Conservation (phyloP, 805 yeast genomes). For the Kluyveromyces dobzhanskii region DNA sequence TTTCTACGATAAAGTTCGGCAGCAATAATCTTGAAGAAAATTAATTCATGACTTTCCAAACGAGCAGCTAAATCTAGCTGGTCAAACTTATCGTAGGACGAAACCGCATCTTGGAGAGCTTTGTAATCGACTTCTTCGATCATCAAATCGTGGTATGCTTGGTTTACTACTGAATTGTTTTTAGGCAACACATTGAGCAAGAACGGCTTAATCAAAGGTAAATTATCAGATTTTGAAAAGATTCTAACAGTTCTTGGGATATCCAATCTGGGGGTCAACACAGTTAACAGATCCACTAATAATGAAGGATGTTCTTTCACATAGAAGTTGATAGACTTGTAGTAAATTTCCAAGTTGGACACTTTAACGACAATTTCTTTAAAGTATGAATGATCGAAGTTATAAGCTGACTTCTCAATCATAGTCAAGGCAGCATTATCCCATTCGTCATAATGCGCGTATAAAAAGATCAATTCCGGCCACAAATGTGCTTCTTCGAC, state of each 20-base stretch:
- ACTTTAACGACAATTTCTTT: conserved; percentile 93
- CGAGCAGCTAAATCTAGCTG: conserved; percentile 86
- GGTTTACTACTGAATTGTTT: conserved; percentile 85
- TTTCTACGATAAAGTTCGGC: conserved; percentile 90
- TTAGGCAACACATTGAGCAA: conserved; percentile 83
- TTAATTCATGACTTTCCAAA: conserved; percentile 81
- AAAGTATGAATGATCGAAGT: conserved; percentile 89
- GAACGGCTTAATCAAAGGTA: conserved; percentile 94
- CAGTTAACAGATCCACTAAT: conserved; percentile 77
- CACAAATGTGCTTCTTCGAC: conserved; percentile 91
- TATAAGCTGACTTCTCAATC: conserved; percentile 90
- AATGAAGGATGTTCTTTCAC: conserved; percentile 86
- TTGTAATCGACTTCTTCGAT: conserved; percentile 96
- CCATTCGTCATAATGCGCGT: conserved; percentile 98
- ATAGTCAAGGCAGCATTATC: conserved; percentile 95
- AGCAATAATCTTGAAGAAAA: conserved; percentile 94
- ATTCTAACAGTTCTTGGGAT: conserved; percentile 90
- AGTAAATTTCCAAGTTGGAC: conserved; percentile 91
- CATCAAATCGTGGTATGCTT: conserved; percentile 89
- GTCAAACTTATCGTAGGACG: conserved; percentile 84
- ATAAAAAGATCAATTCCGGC: conserved; percentile 92
- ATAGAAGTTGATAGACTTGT: conserved; percentile 94
- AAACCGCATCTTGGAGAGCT: conserved; percentile 79
- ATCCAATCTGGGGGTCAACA: conserved; percentile 81
- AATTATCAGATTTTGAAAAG: conserved; percentile 90